Conservation (phyloP, 2,329 filamentous ascomycete species). For the Sporothrix mexicana region DNA sequence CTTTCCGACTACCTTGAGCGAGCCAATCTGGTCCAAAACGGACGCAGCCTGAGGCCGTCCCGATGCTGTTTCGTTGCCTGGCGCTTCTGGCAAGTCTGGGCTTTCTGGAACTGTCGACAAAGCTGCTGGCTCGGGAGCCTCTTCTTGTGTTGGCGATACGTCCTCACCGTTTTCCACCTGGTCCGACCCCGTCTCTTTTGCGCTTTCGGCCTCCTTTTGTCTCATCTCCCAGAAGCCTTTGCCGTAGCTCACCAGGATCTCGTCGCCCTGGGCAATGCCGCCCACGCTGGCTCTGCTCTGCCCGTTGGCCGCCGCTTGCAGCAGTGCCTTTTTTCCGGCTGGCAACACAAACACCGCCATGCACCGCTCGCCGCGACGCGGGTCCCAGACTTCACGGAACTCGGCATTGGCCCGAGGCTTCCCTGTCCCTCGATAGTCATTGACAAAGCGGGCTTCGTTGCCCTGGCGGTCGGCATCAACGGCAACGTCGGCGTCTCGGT, state of each 20-base stretch:
- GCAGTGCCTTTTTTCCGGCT: conserved; percentile 47
- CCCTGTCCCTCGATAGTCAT: conserved; percentile 67
- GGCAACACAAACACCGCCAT: conserved; percentile 65
- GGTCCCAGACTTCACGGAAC: conserved; percentile 65
- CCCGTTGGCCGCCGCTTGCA: conserved; percentile 1
- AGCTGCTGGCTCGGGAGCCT: neutral
- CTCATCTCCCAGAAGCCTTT: conserved; percentile 68
- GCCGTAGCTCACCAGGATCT: conserved; percentile 70
- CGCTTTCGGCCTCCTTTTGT: conserved; percentile 46
- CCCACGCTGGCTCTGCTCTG: neutral
- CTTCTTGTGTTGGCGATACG: neutral
- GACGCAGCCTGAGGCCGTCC: neutral
- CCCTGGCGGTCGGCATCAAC: conserved; percentile 64
- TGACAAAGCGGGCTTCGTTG: conserved; percentile 70
- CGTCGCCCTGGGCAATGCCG: conserved; percentile 62
- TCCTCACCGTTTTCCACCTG: neutral
- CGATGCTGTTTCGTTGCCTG: neutral
- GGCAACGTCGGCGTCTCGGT: conserved; percentile 61
- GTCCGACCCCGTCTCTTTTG: neutral
- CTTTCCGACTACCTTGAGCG: conserved; percentile 20
- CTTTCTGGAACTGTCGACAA: conserved; percentile 10
- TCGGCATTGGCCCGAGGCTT: conserved; percentile 59
- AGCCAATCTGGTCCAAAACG: neutral
- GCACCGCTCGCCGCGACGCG: conserved; percentile 55
- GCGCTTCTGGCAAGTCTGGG: neutral